phyloP scores from a whole-genome alignment of 2,329 filamentous ascomycete species.

The Penicillium freii region DNA sequence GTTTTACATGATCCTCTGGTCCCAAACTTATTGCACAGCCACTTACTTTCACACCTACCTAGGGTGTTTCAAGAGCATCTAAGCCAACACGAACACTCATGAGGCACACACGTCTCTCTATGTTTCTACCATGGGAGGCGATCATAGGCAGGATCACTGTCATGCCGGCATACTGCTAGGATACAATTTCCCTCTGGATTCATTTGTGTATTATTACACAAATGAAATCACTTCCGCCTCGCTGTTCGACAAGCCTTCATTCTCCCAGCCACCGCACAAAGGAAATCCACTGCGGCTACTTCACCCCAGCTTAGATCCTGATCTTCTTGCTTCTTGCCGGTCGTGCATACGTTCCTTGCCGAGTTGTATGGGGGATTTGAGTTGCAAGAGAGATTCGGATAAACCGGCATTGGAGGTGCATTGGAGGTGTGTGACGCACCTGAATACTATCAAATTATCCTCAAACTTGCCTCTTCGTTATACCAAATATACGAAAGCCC shows the following conservation, averaged over 20 bases:
- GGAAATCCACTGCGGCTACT: not conserved
- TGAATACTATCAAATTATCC: not conserved
- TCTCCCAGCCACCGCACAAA: not conserved
- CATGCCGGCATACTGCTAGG: not conserved
- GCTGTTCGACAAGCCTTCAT: not conserved
- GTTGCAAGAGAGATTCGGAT: not conserved
- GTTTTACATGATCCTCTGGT: conserved; percentile 4
- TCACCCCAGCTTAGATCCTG: not conserved
- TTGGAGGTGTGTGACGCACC: not conserved
- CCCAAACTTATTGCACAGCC: not conserved
- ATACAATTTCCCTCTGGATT: not conserved
- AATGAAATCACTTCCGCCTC: not conserved
- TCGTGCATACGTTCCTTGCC: not conserved
- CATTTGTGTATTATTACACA: not conserved
- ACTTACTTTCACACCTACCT: not conserved
- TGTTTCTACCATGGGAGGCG: not conserved
- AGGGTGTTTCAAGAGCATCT: not conserved
- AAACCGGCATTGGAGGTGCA: not conserved
- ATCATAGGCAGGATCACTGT: not conserved
- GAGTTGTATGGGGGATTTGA: not conserved
- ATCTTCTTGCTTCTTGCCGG: not conserved
- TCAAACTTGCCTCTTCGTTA: not conserved
- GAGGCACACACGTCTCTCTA: not conserved
- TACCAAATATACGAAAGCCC: not conserved
- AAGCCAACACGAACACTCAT: not conserved